Evolutionary conservation across 1,284 basidiomycete species (phyloP), one percentile per base, ranked within the genome.

Genomic region (Fomitopsis betulina): DNA sequence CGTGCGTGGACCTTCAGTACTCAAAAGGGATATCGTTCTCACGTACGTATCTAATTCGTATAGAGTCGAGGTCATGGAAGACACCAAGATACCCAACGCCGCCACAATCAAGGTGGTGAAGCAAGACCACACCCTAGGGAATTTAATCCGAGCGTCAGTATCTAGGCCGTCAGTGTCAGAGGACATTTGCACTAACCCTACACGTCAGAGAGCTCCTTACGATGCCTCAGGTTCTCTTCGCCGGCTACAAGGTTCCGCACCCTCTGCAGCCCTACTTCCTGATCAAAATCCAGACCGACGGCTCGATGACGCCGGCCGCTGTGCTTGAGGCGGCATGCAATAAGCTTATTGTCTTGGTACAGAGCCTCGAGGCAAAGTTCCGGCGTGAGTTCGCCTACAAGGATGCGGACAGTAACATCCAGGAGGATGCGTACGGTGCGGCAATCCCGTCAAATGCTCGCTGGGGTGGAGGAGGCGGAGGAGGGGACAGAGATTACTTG

Each of bases 181-280:
- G n/a, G 21, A 15, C 32, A n/a, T 51, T 5, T n/a, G 5, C 39
- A 6, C 40, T 43, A 12, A 45, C 39, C 4, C 17, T 8, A 8
- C 40, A 4, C 53, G 19, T 56, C 54, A 96, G 94, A 9, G 93
- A 98, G 82, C 85, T 97, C 25, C 85, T 96, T 25, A 74, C 86
- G 13, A 90, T 91, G 80, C 87, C 92, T 1, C 81, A 87, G 64
- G 87, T 97, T 62, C 85, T 96, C 60, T 99, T 99, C 71, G 95
- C 95, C 2, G 96, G 96, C 0, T 98, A 98, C 85, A 95, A 96
- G 78, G 94, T 96, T 39, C 95, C 96, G 0, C 96, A 98, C 68
- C 96, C 97, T 1, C 84, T 98, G 19, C 93, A 98, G 63, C 95
- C 96, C 8, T 84, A 94, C 68, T 96, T 98, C 73, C 80, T 91